Evolutionary conservation across 208 protist genomes (phyloP), one percentile per base, ranked within the genome.

Genomic region (Dictyostelium gargantuum): DNA sequence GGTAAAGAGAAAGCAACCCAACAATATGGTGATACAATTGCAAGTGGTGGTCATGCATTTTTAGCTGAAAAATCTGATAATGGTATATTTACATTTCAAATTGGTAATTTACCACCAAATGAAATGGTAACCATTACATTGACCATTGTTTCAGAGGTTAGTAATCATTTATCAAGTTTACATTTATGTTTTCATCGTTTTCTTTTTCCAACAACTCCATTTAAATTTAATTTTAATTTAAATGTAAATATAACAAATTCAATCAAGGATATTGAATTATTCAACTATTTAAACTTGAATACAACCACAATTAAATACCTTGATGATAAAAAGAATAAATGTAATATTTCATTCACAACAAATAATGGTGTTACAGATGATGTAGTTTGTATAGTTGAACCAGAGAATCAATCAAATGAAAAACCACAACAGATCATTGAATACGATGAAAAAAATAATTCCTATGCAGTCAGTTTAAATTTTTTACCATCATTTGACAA

Each of bases 101-200:
- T 93, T n/a, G 92, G 92, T 19, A 94, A 93, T 52, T 8, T 94
- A 11, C 74, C 76, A 48, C 46, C 72, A n/a, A 26, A 13, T 15
- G 79, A 94, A 66, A 26, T 74, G 32, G 74, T 85, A 1, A 73
- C 56, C 3, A 44, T 93, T 32, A 0, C 17, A 21, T 26, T 85
- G 4, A 61, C 58, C 5, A 75, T 85, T 1, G 32, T 75, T 17
- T 56, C 44, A n/a, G 63, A 85, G 23, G 38, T 85, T 29, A 48
- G 46, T 35, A 3, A 6, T 13, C 66, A 85, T 32, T 26, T 35
- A 26, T 11, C 54, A 21, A 58, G 13, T 42, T n/a, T 48, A 5
- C 46, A 75, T 19, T 76, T 21, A 23, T 52, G 2, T 23, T 26
- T 85, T 3, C 80, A 85, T 75, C 38, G 32, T 17, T 75, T 48